Percentiles rank a stretch among this genome's conserved stretches.
These are phyloP conservation scores for Colletotrichum tamarilloi DNA, from an alignment of 2,329 filamentous ascomycete species.

Conservation along the genomic window DNA sequence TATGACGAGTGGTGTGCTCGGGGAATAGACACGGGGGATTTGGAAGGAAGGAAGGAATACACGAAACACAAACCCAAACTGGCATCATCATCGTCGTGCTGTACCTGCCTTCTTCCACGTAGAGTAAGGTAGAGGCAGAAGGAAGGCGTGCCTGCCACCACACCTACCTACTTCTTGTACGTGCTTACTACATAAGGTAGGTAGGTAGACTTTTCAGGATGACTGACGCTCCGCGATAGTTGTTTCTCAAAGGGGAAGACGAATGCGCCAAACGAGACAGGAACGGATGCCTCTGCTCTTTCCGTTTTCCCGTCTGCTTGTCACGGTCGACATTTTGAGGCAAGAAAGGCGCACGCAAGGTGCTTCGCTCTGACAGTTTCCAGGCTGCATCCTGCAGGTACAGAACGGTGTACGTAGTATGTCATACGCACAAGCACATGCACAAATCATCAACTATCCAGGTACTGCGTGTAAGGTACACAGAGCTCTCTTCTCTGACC, in stretches of 20 bases:
- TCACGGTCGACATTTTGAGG: neutral
- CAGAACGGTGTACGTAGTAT: neutral
- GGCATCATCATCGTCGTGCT: neutral
- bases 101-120: neutral
- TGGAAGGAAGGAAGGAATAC: conserved; percentile 3
- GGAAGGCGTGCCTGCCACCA: neutral
- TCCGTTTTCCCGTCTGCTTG: neutral
- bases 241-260: neutral
- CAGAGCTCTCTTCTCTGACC: neutral
- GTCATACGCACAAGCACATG: too few species aligned
- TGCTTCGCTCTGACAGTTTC: neutral
- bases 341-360: neutral
- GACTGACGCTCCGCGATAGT: neutral
- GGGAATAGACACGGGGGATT: neutral
- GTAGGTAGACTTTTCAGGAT: neutral
- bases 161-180: too few species aligned
- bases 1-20: neutral
- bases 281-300: neutral
- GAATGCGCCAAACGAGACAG: neutral
- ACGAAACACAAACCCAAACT: conserved; percentile 3
- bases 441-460: too few species aligned
- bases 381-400: neutral
- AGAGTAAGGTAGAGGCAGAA: neutral
- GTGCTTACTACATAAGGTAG: too few species aligned
- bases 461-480: neutral